phyloP scores from a whole-genome alignment of 176 grass and related monocot species.

The Chloris gayana region DNA sequence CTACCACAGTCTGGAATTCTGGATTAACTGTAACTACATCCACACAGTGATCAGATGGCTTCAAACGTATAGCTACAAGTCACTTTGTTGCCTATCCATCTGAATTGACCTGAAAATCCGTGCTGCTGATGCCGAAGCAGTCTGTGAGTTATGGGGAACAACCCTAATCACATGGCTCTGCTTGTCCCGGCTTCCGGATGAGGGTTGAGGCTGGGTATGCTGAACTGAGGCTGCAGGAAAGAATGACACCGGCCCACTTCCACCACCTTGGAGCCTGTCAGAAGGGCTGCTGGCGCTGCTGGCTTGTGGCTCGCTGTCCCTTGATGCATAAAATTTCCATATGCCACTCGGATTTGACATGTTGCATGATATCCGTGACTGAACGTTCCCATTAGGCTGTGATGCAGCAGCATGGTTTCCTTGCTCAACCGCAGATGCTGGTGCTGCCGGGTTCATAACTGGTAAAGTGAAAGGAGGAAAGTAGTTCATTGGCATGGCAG shows the following conservation, averaged over 20 bases:
- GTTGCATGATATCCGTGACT: conserved; percentile 60
- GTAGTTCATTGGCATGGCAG: conserved; percentile 59
- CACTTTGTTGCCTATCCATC: too few relatives aligned
- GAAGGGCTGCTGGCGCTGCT: conserved; percentile 80
- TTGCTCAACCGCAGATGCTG: conserved; percentile 61
- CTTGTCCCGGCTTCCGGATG: too few relatives aligned
- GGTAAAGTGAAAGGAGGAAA: conserved; percentile 77
- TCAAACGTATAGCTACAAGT: too few relatives aligned
- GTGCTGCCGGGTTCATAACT: conserved; percentile 55
- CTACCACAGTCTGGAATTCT: too few relatives aligned
- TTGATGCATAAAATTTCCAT: conserved; percentile 67
- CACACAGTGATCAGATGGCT: too few relatives aligned
- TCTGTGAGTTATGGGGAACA: too few relatives aligned
- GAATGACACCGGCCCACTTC: conserved; percentile 32
- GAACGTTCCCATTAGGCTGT: conserved; percentile 38
- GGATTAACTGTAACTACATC: too few relatives aligned
- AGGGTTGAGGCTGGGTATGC: conserved; percentile 40
- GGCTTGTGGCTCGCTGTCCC: conserved; percentile 75
- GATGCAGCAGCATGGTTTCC: conserved; percentile 43
- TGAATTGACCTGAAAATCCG: too few relatives aligned
- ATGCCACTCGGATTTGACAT: conserved; percentile 48
- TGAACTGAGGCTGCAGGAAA: conserved; percentile 41
- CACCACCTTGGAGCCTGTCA: conserved; percentile 44
- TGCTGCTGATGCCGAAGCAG: too few relatives aligned
- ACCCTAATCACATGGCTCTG: too few relatives aligned